Conservation (phyloP, 495 filamentous ascomycete species). For the Hyphodiscus hymeniophilus region DNA sequence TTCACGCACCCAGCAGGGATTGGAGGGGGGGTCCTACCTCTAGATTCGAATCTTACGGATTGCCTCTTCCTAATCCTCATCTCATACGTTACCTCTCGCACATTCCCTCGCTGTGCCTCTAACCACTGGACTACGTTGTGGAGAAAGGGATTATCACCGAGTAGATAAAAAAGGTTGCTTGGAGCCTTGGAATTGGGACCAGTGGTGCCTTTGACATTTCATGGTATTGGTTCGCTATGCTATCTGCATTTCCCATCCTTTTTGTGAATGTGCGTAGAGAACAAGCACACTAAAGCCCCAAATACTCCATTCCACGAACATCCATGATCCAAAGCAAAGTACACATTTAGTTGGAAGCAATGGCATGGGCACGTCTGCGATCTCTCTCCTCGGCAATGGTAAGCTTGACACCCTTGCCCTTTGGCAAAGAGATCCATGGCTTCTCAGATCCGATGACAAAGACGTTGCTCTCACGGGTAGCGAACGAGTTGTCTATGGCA, state of each 20-base stretch:
- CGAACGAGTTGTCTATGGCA: constrained; percentile 98
- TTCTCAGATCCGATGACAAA: constrained; percentile 97
- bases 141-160: constrained; percentile 10
- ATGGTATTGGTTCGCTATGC: constrained; percentile 21
- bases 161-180: background rate
- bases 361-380: constrained; percentile 73
- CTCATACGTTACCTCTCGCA: too few species aligned
- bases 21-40: constrained; percentile 9
- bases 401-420: constrained; percentile 99
- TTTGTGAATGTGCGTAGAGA: background rate
- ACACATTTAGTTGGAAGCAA: constrained; percentile 41
- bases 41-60: background rate
- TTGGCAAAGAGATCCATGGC: constrained; percentile 97
- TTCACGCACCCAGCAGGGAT: constrained; percentile 1
- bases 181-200: constrained; percentile 3
- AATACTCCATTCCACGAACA: constrained; percentile 19
- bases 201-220: constrained; percentile 14
- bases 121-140: background rate
- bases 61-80: too few species aligned
- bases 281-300: constrained; percentile 19
- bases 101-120: background rate
- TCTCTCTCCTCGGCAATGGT: constrained; percentile 97
- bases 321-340: constrained; percentile 9
- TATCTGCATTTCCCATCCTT: constrained; percentile 11
- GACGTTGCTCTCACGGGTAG: constrained; percentile 96